Conservation (phyloP, 805 yeast genomes). For the Lipomyces orientalis region DNA sequence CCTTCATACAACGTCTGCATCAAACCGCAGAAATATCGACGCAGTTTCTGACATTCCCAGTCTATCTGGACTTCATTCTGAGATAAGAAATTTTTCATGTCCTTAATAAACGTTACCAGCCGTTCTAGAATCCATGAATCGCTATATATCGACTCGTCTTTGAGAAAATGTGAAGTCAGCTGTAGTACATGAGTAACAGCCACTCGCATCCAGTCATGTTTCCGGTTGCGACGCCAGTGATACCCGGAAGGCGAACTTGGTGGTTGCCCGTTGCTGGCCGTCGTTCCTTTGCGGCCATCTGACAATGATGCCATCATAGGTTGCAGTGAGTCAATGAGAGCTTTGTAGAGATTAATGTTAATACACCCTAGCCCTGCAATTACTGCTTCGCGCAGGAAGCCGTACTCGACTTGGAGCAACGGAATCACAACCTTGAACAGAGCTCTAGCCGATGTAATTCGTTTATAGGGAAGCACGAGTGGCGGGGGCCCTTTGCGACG, state of each 20-base stretch:
- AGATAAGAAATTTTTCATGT: conserved; percentile 64
- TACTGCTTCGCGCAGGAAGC: conserved; percentile 78
- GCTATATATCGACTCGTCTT: conserved; percentile 55
- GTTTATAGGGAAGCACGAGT: conserved; percentile 54
- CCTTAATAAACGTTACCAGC: conserved; percentile 65
- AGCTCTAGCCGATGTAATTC: conserved; percentile 86
- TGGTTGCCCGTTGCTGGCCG: conserved; percentile 1
- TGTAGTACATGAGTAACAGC: conserved; percentile 80
- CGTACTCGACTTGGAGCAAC: conserved; percentile 70
- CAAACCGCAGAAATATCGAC: conserved; percentile 84
- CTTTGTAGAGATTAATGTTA: conserved; percentile 84
- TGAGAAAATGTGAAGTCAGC: conserved; percentile 68
- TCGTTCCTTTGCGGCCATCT: conserved; percentile 13
- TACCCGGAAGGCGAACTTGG: conserved; percentile 20
- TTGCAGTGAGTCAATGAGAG: conserved; percentile 63
- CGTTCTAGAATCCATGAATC: conserved; percentile 75
- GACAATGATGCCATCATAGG: conserved; percentile 18
- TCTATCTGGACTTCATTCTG: conserved; percentile 63
- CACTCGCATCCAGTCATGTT: conserved; percentile 56
- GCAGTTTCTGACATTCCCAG: conserved; percentile 73
- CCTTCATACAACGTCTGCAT: conserved; percentile 70
- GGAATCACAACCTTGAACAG: conserved; percentile 89
- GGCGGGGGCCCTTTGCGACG: conserved; percentile 25
- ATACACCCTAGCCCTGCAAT: conserved; percentile 88
- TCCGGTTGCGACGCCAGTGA: conserved; percentile 32